Evolutionary conservation across 2,329 filamentous ascomycete genomes (phyloP), one percentile per base, ranked within the genome.

Genomic region (Penicillium oxalicum): DNA sequence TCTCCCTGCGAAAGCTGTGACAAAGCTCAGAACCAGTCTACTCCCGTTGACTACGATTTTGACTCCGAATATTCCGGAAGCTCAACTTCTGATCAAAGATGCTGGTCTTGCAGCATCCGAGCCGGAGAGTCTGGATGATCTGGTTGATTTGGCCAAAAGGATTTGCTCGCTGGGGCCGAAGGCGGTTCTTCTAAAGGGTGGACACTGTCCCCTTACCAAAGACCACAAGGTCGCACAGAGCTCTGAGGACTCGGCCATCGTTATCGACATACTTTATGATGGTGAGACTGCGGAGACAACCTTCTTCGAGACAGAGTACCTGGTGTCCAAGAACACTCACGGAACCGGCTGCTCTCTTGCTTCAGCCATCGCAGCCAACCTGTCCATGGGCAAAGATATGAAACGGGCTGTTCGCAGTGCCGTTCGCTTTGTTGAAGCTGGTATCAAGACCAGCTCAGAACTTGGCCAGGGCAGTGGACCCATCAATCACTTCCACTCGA

Each of bases 301-400:
- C 1, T 72, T 82, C 35, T 78, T 95, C 42, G 78, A 90, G 66
- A 87, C 82, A 35, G 75, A 77, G 4, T 96, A 86, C 63, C 76
- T 88, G 53, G 70, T 76, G 8, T 89, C 86, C 7, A 84, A 76
- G 51, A 91, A 91, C 63, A 97, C 91, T 0, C 93, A 98, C 62
- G 93, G 93, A 0, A 97, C 93, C 0, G 93, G 93, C 4, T 98
- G 93, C 64, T 94, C 90, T 8, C 77, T 97, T 51, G 93, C 93
- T 36, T 95, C 82, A 37, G 82, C 82, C 5, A 82, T 86, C 57
- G 80, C 82, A 1, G 82, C 78, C 45, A 83, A 84, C 52, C 67
- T 86, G 11, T 78, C 80, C 3, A 65, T 64, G 3, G 77, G 75
- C 0, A 70, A 75, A 53, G 64, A 68, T 40, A 65, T 81, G 46